These are phyloP conservation scores for Globisporangium lucens DNA, from an alignment of 352 stramenopile species.

Conservation along the genomic window DNA sequence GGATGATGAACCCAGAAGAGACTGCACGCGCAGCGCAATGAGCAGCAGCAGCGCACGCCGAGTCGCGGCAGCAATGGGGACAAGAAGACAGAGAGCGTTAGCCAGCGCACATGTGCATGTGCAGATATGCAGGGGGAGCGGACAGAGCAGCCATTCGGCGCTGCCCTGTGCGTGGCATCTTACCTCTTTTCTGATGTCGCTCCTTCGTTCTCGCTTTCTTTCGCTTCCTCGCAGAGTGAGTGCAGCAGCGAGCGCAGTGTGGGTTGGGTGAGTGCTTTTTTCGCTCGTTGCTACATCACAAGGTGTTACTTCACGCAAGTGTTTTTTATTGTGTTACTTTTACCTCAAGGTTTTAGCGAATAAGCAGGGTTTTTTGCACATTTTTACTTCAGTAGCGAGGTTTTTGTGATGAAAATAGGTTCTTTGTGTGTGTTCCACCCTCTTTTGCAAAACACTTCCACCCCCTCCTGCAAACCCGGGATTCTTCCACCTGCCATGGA, in stretches of 20 bases:
- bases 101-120: background rate
- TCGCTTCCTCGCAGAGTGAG: constrained; percentile 6
- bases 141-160: background rate
- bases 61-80: background rate
- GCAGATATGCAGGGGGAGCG: background rate
- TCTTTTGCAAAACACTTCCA: background rate
- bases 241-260: constrained; percentile 7
- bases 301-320: background rate
- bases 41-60: constrained; percentile 1
- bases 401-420: constrained; percentile 5
- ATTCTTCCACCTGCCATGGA: background rate
- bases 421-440: background rate
- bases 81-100: background rate
- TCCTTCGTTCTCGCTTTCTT: constrained; percentile 10
- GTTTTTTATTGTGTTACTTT: background rate
- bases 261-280: constrained; percentile 9
- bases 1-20: constrained; percentile 9
- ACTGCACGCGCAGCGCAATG: background rate
- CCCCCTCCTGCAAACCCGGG: too few species aligned
- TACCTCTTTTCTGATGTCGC: constrained; percentile 2
- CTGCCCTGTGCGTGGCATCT: background rate
- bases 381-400: background rate
- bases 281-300: background rate
- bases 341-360: background rate
- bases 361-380: background rate